Percentiles rank a stretch among this genome's conserved stretches.
Conservation (phyloP, 2,329 filamentous ascomycete genomes). For the Cercospora sp. region DNA sequence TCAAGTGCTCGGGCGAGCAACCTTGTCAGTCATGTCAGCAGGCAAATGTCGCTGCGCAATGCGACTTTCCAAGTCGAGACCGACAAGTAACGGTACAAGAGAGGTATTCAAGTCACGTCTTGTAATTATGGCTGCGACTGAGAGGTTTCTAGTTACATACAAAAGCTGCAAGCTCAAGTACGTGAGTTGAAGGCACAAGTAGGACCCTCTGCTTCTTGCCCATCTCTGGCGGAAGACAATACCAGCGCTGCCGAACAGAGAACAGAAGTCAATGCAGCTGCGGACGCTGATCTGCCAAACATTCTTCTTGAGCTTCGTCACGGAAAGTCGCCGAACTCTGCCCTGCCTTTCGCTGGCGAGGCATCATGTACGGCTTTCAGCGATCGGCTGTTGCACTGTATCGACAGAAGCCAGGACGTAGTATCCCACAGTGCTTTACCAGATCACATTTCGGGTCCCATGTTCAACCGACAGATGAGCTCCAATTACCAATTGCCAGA, state of each 20-base stretch:
- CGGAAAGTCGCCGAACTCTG: constrained; percentile 18
- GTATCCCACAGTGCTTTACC: constrained; percentile 26
- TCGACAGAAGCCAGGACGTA: constrained; percentile 19
- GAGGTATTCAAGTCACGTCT: constrained; percentile 14
- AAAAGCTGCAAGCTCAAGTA: constrained; percentile 31
- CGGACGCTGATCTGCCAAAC: constrained; percentile 30
- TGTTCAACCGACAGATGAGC: constrained; percentile 23
- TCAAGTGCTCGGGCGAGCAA: constrained; percentile 34
- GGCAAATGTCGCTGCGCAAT: constrained; percentile 25
- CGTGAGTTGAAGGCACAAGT: constrained; percentile 20
- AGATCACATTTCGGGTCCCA: constrained; percentile 25
- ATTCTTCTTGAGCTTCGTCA: constrained; percentile 31
- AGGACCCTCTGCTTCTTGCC: not conserved
- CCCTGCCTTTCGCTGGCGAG: constrained; percentile 30
- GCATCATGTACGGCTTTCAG: constrained; percentile 32
- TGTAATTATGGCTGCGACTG: not conserved
- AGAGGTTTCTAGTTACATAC: constrained; percentile 21
- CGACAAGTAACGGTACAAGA: constrained; percentile 31
- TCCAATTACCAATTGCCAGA: constrained; percentile 29
- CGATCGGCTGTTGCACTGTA: constrained; percentile 30
- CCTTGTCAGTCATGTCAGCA: constrained; percentile 30
- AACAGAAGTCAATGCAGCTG: not conserved
- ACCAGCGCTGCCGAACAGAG: not conserved
- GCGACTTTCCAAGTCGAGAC: constrained; percentile 30
- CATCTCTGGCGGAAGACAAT: not conserved